Percentiles rank a stretch among this genome's conserved stretches.
Evolutionary conservation across 768 basidiomycete genomes (phyloP).

Genomic region (Auricularia sp.): DNA sequence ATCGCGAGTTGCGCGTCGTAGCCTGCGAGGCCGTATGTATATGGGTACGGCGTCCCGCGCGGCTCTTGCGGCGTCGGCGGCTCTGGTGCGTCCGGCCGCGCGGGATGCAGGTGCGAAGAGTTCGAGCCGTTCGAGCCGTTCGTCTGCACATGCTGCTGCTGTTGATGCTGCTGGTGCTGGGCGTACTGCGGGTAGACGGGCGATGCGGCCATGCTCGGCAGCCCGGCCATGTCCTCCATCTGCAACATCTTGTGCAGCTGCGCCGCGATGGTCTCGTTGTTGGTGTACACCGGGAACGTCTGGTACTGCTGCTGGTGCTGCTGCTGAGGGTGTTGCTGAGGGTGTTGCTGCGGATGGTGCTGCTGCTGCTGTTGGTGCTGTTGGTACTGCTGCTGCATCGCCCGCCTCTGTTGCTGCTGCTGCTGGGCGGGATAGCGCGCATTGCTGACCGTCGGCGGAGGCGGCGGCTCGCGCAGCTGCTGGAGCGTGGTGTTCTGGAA

Average conservation of each 20-base stretch:
- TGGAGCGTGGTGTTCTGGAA: constrained; percentile 31
- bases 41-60: constrained; percentile 70
- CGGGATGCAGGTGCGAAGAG: neutral
- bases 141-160: neutral
- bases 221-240: constrained; percentile 1
- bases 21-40: constrained; percentile 38
- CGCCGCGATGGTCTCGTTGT: neutral
- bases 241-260: neutral
- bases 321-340: constrained; percentile 15
- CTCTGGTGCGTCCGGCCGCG: constrained; percentile 62
- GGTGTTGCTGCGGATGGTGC: constrained; percentile 18
- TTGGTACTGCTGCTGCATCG: constrained; percentile 20
- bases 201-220: constrained; percentile 22
- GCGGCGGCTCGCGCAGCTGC: constrained; percentile 9
- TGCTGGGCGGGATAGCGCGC: constrained; percentile 1
- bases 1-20: neutral
- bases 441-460: too few species aligned
- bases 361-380: constrained; percentile 13
- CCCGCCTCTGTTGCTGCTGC: constrained; percentile 18
- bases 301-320: constrained; percentile 15
- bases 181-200: too few species aligned
- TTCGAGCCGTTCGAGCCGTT: neutral
- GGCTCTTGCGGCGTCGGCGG: constrained; percentile 67
- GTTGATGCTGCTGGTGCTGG: too few species aligned
- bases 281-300: neutral